Evolutionary conservation across 768 basidiomycete genomes (phyloP).

Genomic region (Tylopilus vinaceipallidus): DNA sequence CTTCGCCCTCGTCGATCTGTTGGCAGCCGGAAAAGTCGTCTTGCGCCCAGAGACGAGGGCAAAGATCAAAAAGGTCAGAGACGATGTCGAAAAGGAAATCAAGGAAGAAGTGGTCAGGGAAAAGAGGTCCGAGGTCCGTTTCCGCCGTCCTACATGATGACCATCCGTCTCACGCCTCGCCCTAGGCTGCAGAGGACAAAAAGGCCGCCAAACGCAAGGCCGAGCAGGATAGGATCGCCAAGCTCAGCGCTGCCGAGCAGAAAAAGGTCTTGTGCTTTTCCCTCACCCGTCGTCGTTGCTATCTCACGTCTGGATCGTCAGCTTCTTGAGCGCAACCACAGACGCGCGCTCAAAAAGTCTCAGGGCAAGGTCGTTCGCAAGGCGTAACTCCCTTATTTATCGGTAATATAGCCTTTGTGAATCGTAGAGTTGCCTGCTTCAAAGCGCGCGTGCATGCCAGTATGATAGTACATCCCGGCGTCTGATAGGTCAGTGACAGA

Average conservation of each 20-base stretch:
- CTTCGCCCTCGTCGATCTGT: conserved; percentile 74
- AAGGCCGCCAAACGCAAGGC: conserved; percentile 69
- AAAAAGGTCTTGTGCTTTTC: conserved; percentile 55
- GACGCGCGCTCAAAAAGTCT: conserved; percentile 64
- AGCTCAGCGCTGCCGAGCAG: conserved; percentile 76
- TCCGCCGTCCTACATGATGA: too few relatives aligned
- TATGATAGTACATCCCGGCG: conserved; percentile 11
- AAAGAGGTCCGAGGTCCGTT: conserved; percentile 46
- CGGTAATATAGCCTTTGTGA: conserved; percentile 1
- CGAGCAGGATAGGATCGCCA: conserved; percentile 70
- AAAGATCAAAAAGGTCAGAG: conserved; percentile 73
- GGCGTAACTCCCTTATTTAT: conserved; percentile 6
- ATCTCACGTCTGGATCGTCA: conserved; percentile 23
- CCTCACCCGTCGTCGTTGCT: neutral
- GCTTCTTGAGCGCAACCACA: conserved; percentile 75
- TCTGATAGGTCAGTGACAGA: conserved; percentile 7
- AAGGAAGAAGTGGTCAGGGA: conserved; percentile 66
- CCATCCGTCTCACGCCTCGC: neutral
- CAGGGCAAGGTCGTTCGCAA: conserved; percentile 57
- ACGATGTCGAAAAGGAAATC: conserved; percentile 67
- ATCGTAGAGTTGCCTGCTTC: conserved; percentile 14
- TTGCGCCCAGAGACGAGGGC: conserved; percentile 79
- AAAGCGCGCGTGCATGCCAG: conserved; percentile 1
- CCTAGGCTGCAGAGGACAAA: conserved; percentile 60
- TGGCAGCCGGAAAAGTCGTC: conserved; percentile 45